Evolutionary conservation across 371 early-diverging fungal species (phyloP).

Genomic region (Nematocida ausubeli): DNA sequence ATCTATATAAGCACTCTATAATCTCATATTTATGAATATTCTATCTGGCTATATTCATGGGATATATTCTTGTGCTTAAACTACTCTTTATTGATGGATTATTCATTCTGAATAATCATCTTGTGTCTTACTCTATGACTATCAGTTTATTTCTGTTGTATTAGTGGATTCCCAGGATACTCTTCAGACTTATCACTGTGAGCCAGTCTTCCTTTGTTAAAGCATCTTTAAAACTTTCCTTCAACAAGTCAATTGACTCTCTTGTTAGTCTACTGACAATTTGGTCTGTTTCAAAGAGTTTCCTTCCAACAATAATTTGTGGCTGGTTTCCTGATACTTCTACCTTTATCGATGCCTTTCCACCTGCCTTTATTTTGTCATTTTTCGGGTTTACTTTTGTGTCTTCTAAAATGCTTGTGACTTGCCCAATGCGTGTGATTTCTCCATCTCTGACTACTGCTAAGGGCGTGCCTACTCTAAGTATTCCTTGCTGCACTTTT

Average conservation of each 20-base stretch:
- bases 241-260: constrained; percentile 86
- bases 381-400: constrained; percentile 78
- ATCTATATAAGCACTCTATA: no score
- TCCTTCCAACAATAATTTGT: constrained; percentile 85
- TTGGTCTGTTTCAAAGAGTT: constrained; percentile 81
- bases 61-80: no score
- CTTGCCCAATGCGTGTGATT: constrained; percentile 77
- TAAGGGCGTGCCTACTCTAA: constrained; percentile 86
- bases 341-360: constrained; percentile 88
- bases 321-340: constrained; percentile 79
- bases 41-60: no score
- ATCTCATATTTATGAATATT: no score
- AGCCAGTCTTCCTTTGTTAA: constrained; percentile 85
- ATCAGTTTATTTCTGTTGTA: no score
- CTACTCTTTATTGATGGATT: no score
- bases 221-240: constrained; percentile 87
- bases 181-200: constrained; percentile 74
- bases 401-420: constrained; percentile 89
- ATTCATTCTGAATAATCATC: no score
- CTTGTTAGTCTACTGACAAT: constrained; percentile 74
- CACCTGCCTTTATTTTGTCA: constrained; percentile 72
- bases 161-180: constrained; percentile 66
- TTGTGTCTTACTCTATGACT: no score
- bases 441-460: constrained; percentile 78
- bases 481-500: constrained; percentile 84